Percentiles rank a stretch among this genome's conserved stretches.
phyloP scores from a whole-genome alignment of 106 monocot genomes.

The Dendrobium nobile region DNA sequence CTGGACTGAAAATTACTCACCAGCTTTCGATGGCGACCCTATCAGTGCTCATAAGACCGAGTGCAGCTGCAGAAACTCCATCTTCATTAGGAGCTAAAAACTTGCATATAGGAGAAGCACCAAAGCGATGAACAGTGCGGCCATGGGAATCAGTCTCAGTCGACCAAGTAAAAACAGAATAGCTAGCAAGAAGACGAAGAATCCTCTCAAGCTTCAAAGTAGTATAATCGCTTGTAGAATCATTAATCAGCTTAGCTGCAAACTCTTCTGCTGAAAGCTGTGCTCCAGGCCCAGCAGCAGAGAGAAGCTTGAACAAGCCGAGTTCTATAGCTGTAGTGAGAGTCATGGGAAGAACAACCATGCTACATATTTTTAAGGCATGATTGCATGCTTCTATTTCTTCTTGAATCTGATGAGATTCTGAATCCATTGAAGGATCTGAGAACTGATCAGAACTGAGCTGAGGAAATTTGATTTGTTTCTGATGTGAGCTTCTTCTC shows the following conservation, averaged over 20 bases:
- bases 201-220: constrained; percentile 33
- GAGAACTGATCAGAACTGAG: no score
- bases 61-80: constrained; percentile 40
- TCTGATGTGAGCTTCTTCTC: no score
- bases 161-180: constrained; percentile 25
- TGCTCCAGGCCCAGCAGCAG: constrained; percentile 15
- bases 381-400: constrained; percentile 11
- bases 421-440: neutral
- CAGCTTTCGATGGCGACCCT: constrained; percentile 45
- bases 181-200: constrained; percentile 33
- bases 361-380: constrained; percentile 7
- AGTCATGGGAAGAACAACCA: constrained; percentile 15
- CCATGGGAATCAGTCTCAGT: constrained; percentile 1
- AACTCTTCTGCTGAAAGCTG: constrained; percentile 36
- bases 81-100: constrained; percentile 44
- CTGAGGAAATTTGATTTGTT: no score
- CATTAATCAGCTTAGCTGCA: constrained; percentile 18
- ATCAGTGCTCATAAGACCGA: constrained; percentile 43
- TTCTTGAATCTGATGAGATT: constrained; percentile 1
- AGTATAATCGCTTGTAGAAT: constrained; percentile 21
- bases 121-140: constrained; percentile 9
- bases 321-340: constrained; percentile 16
- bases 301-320: constrained; percentile 16
- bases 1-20: neutral
- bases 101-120: constrained; percentile 39